A percentile compares a stretch with the other conserved stretches of the same genome.
These are phyloP conservation scores for Fusarium napiforme DNA, from an alignment of 2,329 filamentous ascomycete genomes.

Conservation along the genomic window DNA sequence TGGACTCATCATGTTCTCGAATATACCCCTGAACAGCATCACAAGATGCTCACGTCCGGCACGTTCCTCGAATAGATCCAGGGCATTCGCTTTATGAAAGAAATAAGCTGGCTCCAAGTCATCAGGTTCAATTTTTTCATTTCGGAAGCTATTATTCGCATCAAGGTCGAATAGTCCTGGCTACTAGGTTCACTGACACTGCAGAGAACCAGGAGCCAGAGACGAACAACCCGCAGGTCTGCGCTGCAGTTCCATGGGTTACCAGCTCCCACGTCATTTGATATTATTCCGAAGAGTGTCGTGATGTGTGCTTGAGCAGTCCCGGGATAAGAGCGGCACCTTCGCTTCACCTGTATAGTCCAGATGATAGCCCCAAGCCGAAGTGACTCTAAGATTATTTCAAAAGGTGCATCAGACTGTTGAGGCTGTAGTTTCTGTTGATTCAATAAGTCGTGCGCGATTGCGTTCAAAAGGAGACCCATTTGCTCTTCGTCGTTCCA, in stretches of 20 bases:
- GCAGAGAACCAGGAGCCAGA: slow-evolving; percentile 18
- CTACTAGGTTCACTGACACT: background rate
- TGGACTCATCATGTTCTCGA: too few species aligned
- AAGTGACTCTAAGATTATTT: background rate
- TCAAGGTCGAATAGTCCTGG: background rate
- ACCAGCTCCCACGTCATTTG: background rate
- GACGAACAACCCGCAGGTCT: background rate
- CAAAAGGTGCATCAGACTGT: background rate
- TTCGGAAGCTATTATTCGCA: background rate
- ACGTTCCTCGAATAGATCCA: background rate
- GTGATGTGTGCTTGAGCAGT: slow-evolving; percentile 6
- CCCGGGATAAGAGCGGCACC: slow-evolving; percentile 11
- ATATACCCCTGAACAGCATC: background rate
- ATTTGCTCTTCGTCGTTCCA: slow-evolving; percentile 14
- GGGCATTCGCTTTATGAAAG: background rate
- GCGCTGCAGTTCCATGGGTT: background rate
- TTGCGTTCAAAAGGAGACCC: background rate
- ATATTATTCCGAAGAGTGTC: background rate
- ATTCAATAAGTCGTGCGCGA: background rate
- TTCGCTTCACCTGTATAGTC: slow-evolving; percentile 10
- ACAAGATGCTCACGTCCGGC: background rate
- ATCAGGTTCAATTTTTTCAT: background rate
- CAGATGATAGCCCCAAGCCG: slow-evolving; percentile 15
- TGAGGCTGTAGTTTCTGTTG: background rate
- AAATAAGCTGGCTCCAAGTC: background rate